These are phyloP conservation scores for Posidonia australis DNA, from an alignment of 106 monocot genomes.

Conservation along the genomic window DNA sequence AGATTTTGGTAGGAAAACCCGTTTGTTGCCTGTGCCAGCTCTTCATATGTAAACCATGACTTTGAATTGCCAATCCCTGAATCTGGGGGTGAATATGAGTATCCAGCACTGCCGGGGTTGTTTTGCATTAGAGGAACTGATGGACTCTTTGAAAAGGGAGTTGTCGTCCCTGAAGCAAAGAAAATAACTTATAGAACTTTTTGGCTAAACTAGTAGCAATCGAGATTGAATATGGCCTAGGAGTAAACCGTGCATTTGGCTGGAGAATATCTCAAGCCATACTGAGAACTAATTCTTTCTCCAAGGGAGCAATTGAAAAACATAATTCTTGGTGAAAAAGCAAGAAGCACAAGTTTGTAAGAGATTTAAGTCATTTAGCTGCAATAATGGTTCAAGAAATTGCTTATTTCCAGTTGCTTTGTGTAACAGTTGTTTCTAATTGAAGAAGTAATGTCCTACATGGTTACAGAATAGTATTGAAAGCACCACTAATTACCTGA, in stretches of 20 bases:
- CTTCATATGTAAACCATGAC: constrained; percentile 60
- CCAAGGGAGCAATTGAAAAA: background rate
- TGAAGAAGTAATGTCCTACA: background rate
- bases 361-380: too few relatives aligned
- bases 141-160: constrained; percentile 19
- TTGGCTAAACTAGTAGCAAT: background rate
- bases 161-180: constrained; percentile 20
- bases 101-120: constrained; percentile 21
- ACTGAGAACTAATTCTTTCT: background rate
- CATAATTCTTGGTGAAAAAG: background rate
- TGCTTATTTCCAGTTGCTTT: too few relatives aligned
- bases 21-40: constrained; percentile 47
- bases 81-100: constrained; percentile 26
- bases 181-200: background rate
- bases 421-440: background rate
- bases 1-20: constrained; percentile 61
- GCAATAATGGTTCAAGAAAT: too few relatives aligned
- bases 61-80: constrained; percentile 47
- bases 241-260: background rate
- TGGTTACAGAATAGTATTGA: background rate
- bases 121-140: constrained; percentile 25
- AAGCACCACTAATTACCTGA: constrained; percentile 31
- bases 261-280: background rate
- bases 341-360: too few relatives aligned
- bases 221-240: background rate